phyloP scores from a whole-genome alignment of 106 monocot species.

The Apostasia shenzhenica region DNA sequence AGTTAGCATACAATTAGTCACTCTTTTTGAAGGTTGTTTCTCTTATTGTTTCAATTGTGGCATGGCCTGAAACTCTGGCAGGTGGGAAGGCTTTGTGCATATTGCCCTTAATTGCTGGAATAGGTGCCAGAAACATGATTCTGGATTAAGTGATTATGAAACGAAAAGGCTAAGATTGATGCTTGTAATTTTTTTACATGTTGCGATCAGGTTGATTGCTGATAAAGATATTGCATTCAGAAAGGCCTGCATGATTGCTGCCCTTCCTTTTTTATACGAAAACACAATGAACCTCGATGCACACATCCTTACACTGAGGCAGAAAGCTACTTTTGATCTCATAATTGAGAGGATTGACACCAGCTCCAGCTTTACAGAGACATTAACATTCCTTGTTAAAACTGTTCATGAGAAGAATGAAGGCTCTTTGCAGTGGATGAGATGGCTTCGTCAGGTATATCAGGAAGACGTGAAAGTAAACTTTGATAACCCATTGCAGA shows the following conservation, averaged over 20 bases:
- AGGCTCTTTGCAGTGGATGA: slow-evolving; percentile 56
- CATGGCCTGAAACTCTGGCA: slow-evolving; percentile 4
- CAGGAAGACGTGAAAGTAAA: slow-evolving; percentile 25
- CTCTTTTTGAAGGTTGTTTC: not conserved
- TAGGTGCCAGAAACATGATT: slow-evolving; percentile 30
- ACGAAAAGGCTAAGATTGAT: slow-evolving; percentile 10
- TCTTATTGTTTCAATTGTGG: not conserved
- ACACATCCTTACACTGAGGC: slow-evolving; percentile 1
- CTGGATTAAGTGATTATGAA: slow-evolving; percentile 6
- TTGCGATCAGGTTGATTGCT: slow-evolving; percentile 53
- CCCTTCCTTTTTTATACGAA: slow-evolving; percentile 25
- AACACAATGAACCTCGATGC: not conserved
- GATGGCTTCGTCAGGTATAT: slow-evolving; percentile 62
- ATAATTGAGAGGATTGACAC: slow-evolving; percentile 39
- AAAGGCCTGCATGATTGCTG: slow-evolving; percentile 74
- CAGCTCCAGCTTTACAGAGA: slow-evolving; percentile 40
- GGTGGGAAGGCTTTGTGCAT: slow-evolving; percentile 95
- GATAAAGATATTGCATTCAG: slow-evolving; percentile 42
- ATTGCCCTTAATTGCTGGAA: slow-evolving; percentile 73
- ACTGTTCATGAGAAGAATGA: slow-evolving; percentile 31
- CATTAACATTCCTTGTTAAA: slow-evolving; percentile 23
- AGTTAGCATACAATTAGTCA: not conserved
- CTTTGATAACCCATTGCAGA: slow-evolving; percentile 23
- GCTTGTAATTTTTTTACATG: slow-evolving; percentile 57
- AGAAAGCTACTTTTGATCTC: slow-evolving; percentile 37